A percentile compares a stretch with the other conserved stretches of the same genome.
phyloP scores from a whole-genome alignment of 2,329 filamentous ascomycete genomes.

The Kalmusia sp. region DNA sequence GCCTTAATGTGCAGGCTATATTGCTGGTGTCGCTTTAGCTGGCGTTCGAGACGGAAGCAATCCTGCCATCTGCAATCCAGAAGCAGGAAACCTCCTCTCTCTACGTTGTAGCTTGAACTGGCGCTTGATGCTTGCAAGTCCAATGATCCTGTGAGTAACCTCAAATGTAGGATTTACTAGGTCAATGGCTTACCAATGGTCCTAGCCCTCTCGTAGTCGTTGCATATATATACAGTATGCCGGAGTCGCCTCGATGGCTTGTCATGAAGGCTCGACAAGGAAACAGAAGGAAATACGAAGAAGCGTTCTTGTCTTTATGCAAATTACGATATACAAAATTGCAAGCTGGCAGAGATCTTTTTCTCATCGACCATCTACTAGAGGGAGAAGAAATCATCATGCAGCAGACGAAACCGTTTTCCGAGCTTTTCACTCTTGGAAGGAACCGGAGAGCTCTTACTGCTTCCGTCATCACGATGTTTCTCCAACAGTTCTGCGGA shows the following conservation, averaged over 20 bases:
- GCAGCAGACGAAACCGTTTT: conserved; percentile 33
- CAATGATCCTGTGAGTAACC: conserved; percentile 22
- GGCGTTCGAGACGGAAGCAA: conserved; percentile 17
- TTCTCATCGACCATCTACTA: conserved; percentile 49
- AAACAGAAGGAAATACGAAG: conserved; percentile 26
- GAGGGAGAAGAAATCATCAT: conserved; percentile 40
- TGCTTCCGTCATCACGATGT: conserved; percentile 31
- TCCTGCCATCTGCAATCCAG: conserved; percentile 8
- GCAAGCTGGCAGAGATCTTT: conserved; percentile 61
- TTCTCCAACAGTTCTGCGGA: conserved; percentile 35
- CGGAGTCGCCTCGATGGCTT: conserved; percentile 28
- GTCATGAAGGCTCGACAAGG: conserved; percentile 24
- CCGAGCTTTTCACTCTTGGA: conserved; percentile 27
- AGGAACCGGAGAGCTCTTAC: conserved; percentile 29
- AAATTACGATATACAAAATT: conserved; percentile 60
- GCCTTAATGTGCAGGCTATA: conserved; percentile 11
- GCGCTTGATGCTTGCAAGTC: conserved; percentile 29
- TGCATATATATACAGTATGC: conserved; percentile 23
- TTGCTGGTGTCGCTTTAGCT: conserved; percentile 24
- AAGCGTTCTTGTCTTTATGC: conserved; percentile 46
- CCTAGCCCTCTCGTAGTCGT: conserved; percentile 21
- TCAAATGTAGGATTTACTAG: too few species aligned
- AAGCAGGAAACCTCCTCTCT: conserved; percentile 9
- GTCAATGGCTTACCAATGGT: neutral
- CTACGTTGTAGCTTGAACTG: conserved; percentile 23